Conservation (phyloP, 169 alveolate species). For the Plasmodium gaboni region DNA sequence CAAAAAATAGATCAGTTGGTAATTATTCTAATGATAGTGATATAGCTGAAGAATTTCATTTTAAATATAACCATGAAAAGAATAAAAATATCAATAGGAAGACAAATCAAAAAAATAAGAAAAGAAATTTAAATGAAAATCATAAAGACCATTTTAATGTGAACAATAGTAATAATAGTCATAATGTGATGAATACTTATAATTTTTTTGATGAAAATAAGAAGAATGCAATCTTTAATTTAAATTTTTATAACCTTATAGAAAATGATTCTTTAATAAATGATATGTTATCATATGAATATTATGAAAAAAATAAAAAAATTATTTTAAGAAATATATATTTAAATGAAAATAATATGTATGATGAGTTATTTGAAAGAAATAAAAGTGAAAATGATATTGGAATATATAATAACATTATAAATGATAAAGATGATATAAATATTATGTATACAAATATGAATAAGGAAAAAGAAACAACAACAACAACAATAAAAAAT, state of each 20-base stretch:
- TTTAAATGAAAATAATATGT: slow-evolving; percentile 41
- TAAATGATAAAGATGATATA: not conserved
- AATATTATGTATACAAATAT: not conserved
- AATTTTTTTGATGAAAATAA: slow-evolving; percentile 39
- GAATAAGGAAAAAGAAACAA: not conserved
- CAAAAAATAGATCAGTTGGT: not conserved
- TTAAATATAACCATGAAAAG: slow-evolving; percentile 29
- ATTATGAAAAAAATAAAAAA: slow-evolving; percentile 44
- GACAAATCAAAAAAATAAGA: not conserved
- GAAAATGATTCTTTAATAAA: slow-evolving; percentile 4
- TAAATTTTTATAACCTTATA: slow-evolving; percentile 9
- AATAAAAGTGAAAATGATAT: not conserved
- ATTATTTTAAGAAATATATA: slow-evolving; percentile 36
- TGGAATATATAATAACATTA: not conserved
- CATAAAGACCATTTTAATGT: not conserved
- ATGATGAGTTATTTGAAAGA: slow-evolving; percentile 24
- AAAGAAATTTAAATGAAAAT: not conserved
- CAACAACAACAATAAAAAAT: not conserved
- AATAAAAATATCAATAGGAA: slow-evolving; percentile 1
- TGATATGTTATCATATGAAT: slow-evolving; percentile 14
- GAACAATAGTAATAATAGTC: not conserved
- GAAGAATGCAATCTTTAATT: slow-evolving; percentile 14
- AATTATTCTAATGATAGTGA: slow-evolving; percentile 38
- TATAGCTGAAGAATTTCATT: slow-evolving; percentile 37
- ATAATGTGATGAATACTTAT: not conserved